Percentiles rank a stretch among this genome's conserved stretches.
Evolutionary conservation across 2,329 filamentous ascomycete species (phyloP).

Genomic region (Talaromyces verruculosus): DNA sequence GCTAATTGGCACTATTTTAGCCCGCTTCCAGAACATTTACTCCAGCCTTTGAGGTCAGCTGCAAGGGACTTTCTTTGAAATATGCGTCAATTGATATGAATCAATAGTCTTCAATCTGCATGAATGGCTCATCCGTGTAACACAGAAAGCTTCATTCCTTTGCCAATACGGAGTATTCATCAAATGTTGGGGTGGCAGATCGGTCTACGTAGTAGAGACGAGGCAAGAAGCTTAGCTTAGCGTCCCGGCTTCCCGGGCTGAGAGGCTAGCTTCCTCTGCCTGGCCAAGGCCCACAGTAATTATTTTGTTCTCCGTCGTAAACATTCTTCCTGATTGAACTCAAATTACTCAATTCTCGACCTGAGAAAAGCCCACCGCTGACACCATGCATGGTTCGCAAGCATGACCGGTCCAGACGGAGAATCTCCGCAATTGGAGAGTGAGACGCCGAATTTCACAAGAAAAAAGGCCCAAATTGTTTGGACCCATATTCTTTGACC

Average conservation of each 20-base stretch:
- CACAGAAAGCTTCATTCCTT: slow-evolving; percentile 2
- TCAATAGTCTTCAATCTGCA: neutral
- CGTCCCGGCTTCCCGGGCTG: slow-evolving; percentile 21
- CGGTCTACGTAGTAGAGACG: neutral
- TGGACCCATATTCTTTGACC: slow-evolving; percentile 13
- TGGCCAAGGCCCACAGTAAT: slow-evolving; percentile 2
- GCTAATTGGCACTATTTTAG: neutral
- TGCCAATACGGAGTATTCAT: neutral
- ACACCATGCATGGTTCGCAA: neutral
- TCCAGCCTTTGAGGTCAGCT: neutral
- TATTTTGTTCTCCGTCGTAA: neutral
- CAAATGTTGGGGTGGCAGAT: neutral
- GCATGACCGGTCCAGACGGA: neutral
- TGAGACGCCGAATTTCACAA: neutral
- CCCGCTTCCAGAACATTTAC: slow-evolving; percentile 4
- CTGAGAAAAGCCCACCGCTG: neutral
- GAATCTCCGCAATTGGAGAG: neutral
- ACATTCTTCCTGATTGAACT: neutral
- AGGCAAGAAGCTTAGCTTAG: slow-evolving; percentile 9
- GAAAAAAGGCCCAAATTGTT: neutral
- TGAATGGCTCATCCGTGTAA: slow-evolving; percentile 1
- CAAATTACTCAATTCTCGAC: neutral
- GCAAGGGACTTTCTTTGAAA: slow-evolving; percentile 1
- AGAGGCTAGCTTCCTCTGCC: neutral
- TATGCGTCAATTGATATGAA: neutral